Percentiles rank a stretch among this genome's conserved stretches.
phyloP scores from a whole-genome alignment of 495 filamentous ascomycete species.

The Aspergillus conjunctus region DNA sequence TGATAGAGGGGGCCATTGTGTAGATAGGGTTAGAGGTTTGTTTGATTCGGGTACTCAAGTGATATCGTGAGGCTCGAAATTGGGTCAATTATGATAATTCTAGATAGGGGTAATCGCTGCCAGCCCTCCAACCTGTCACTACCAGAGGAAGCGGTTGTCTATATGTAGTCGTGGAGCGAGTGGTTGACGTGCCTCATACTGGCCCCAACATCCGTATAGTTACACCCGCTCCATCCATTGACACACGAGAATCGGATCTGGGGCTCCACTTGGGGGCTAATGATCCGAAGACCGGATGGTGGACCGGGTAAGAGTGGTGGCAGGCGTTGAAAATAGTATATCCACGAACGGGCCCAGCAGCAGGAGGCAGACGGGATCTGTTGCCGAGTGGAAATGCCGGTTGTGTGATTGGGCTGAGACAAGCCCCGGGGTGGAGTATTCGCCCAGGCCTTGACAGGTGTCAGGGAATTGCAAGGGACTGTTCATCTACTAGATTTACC shows the following conservation, averaged over 20 bases:
- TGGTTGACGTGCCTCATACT: background rate
- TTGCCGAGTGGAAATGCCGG: slow-evolving; percentile 12
- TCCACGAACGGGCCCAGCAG: background rate
- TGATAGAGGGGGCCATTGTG: slow-evolving; percentile 35
- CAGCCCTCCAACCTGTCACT: too few relatives aligned
- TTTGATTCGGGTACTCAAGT: background rate
- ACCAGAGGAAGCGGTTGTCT: background rate
- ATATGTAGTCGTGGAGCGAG: background rate
- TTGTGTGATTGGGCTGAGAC: slow-evolving; percentile 1
- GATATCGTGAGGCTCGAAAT: background rate
- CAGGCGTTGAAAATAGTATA: background rate
- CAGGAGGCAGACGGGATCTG: too few relatives aligned
- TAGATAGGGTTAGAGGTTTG: background rate
- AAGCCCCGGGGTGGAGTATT: too few relatives aligned
- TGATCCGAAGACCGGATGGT: slow-evolving; percentile 9
- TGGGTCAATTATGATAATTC: background rate
- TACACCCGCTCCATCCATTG: background rate
- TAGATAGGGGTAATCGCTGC: background rate
- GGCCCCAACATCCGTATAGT: background rate
- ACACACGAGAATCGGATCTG: background rate
- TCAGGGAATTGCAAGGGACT: too few relatives aligned
- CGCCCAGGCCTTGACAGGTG: too few relatives aligned
- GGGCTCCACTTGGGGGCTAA: slow-evolving; percentile 3
- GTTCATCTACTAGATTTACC: too few relatives aligned
- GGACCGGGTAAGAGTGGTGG: slow-evolving; percentile 6